Evolutionary conservation across 331 rosid species (phyloP), one percentile per base, ranked within the genome.

Genomic region (Cydonia oblonga): DNA sequence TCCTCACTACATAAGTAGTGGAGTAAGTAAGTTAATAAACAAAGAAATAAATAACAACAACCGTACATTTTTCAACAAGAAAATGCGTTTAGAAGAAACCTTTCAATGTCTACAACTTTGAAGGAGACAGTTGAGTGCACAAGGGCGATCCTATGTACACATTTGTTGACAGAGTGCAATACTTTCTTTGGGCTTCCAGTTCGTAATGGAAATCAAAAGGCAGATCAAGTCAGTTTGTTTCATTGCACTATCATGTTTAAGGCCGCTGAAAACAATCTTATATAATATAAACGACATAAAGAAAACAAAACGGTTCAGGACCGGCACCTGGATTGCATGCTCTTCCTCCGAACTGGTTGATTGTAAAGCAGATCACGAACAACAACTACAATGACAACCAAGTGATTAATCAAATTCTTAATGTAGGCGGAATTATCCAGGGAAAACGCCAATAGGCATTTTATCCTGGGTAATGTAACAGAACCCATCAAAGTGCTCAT

Each of bases 341-440:
- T 76, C 70, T 88, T 91, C 86, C 96, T 91, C 81, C 96, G 88
- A 84, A 91, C 96, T 42, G 97, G 99, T 83, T 95, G 99, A 82
- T 91, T 95, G 90, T 95, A 91, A 79, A 89, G 91, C 79, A 91
- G 80, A 83, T 95, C 99, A 33, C 90, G 95, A 69, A 88, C 96
- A 82, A 81, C 74, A 80, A 89, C 99, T 95, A 86, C 83, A 77
- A 76, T 15, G 13, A 70, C 71, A 73, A 30, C 32, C 25, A 71
- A 71, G 78, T 57, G 66, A 73, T 65, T 28, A 76, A 73, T 25
- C 58, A 56, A 44, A 66, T 16, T 7, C 30, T 59, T 62, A 62
- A 72, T 52, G 54, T 49, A 6, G 4, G 10, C 6, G 66, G 7
- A 75, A 69, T 29, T 7, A 18, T 12, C 20, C 23, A 16, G 33